Conservation (phyloP, 345 rosid genomes). For the Eucalyptus regnans region DNA sequence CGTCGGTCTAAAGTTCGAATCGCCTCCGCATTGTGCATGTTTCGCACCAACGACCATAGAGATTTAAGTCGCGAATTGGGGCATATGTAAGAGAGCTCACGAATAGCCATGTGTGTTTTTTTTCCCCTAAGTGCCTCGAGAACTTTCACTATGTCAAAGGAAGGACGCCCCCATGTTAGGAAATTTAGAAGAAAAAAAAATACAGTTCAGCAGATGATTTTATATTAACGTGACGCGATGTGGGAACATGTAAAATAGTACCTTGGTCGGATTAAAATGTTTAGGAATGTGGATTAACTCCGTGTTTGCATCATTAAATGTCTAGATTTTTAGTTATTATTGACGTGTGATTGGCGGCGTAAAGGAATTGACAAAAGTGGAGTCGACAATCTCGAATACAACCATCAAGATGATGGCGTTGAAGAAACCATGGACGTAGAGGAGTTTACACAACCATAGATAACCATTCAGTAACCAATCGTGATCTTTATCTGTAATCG, state of each 20-base stretch:
- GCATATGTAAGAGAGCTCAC: too few relatives aligned
- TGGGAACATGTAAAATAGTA: not conserved
- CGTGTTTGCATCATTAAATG: too few relatives aligned
- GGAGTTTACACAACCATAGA: rapidly evolving
- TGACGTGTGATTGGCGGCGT: rapidly evolving
- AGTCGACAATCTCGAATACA: rapidly evolving
- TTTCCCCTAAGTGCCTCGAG: too few relatives aligned
- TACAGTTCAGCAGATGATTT: not conserved
- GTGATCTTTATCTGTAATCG: rapidly evolving
- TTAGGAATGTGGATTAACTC: not conserved
- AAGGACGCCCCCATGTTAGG: not conserved
- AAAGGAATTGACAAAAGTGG: rapidly evolving
- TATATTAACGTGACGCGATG: rapidly evolving
- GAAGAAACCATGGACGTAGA: rapidly evolving
- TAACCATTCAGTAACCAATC: rapidly evolving
- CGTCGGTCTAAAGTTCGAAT: too few relatives aligned
- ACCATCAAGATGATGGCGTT: rapidly evolving
- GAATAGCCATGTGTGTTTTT: too few relatives aligned
- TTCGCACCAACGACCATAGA: too few relatives aligned
- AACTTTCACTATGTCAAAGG: too few relatives aligned
- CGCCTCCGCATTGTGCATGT: too few relatives aligned
- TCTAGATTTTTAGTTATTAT: too few relatives aligned
- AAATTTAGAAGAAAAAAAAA: not conserved
- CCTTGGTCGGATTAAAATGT: not conserved
- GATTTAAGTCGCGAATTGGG: too few relatives aligned